Percentiles rank a stretch among this genome's conserved stretches.
phyloP scores from a whole-genome alignment of 1,284 basidiomycete genomes.

The Rhodotorula sp. region DNA sequence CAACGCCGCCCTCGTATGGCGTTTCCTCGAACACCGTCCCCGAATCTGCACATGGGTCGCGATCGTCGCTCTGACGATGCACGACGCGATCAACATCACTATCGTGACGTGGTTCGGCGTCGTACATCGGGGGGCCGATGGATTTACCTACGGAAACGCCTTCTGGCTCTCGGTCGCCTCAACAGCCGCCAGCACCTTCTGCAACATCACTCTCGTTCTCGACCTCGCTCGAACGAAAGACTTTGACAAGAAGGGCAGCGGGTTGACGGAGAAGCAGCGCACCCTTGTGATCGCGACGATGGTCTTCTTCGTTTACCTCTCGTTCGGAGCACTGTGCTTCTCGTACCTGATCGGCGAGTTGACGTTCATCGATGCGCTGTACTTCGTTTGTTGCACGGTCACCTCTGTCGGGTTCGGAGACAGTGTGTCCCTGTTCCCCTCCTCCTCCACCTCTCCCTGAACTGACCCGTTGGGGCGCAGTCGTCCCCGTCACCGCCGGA shows the following conservation, averaged over 20 bases:
- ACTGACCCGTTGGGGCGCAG: constrained; percentile 50
- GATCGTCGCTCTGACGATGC: constrained; percentile 61
- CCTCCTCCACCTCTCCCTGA: constrained; percentile 56
- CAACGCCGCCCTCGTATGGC: constrained; percentile 64
- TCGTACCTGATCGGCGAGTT: constrained; percentile 56
- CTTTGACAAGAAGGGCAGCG: constrained; percentile 69
- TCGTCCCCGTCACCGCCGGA: constrained; percentile 41
- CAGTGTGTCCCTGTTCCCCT: constrained; percentile 53
- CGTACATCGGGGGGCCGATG: constrained; percentile 60
- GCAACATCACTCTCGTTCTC: constrained; percentile 66
- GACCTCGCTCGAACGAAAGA: constrained; percentile 64
- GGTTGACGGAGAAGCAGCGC: constrained; percentile 74
- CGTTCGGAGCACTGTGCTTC: constrained; percentile 57
- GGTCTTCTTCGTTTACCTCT: constrained; percentile 68
- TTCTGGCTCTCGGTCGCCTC: constrained; percentile 81
- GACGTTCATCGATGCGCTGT: constrained; percentile 58
- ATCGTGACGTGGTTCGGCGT: constrained; percentile 66
- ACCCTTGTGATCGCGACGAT: constrained; percentile 74
- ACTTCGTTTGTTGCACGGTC: constrained; percentile 58
- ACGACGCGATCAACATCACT: constrained; percentile 67
- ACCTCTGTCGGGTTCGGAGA: constrained; percentile 78
- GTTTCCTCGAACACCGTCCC: constrained; percentile 61
- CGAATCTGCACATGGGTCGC: constrained; percentile 50
- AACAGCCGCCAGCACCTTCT: constrained; percentile 65
- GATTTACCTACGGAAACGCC: constrained; percentile 60